Conservation (phyloP, 1,284 basidiomycete genomes). For the Ganoderma multipileum region DNA sequence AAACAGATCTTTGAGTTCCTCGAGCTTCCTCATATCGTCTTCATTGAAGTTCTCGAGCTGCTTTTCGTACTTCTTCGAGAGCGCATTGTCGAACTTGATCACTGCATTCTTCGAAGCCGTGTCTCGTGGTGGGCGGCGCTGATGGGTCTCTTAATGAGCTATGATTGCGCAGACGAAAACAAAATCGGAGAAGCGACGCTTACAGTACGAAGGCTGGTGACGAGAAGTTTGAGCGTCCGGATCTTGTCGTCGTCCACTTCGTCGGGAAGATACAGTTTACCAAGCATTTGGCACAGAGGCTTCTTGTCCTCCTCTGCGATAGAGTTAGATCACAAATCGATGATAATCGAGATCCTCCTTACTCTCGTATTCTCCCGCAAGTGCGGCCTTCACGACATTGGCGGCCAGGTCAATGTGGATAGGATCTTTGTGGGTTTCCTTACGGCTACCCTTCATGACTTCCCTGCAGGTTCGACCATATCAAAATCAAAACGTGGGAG, state of each 20-base stretch:
- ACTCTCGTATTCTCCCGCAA: constrained; percentile 56
- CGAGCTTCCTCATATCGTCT: constrained; percentile 67
- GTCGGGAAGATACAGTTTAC: constrained; percentile 80
- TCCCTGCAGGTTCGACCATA: constrained; percentile 28
- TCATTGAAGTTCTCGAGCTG: constrained; percentile 73
- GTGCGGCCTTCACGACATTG: constrained; percentile 73
- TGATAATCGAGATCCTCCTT: constrained; percentile 14
- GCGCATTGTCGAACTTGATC: constrained; percentile 64
- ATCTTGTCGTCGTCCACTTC: constrained; percentile 68
- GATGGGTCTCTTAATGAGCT: constrained; percentile 7
- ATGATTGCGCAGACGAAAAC: neutral
- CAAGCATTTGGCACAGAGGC: constrained; percentile 79
- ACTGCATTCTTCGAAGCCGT: constrained; percentile 75
- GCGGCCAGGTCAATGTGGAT: constrained; percentile 85
- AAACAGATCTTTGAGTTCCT: constrained; percentile 68
- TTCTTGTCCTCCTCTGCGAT: constrained; percentile 80
- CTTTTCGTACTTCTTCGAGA: constrained; percentile 64
- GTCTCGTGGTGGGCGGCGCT: constrained; percentile 82
- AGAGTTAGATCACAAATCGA: neutral
- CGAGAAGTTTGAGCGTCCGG: constrained; percentile 67
- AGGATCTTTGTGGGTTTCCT: constrained; percentile 51
- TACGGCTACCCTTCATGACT: constrained; percentile 45
- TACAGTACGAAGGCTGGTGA: constrained; percentile 67
- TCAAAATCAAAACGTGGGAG: neutral
- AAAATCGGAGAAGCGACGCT: constrained; percentile 30